phyloP scores from a whole-genome alignment of 2,329 filamentous ascomycete species.

The Tolypocladium sp. region DNA sequence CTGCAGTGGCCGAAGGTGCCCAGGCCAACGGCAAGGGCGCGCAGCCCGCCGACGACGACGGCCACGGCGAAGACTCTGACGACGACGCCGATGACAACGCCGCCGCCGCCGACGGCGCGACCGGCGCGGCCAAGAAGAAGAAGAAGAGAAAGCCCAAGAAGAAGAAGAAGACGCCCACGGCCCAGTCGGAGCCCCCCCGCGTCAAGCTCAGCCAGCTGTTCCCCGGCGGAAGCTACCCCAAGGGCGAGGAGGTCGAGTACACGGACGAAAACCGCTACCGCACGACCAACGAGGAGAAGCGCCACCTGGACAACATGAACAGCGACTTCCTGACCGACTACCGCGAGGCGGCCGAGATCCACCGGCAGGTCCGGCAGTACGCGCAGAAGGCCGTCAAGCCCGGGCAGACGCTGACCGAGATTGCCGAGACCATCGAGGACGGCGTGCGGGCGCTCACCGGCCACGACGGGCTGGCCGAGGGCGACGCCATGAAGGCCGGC shows the following conservation, averaged over 20 bases:
- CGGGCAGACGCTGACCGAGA: slow-evolving; percentile 70
- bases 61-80: slow-evolving; percentile 30
- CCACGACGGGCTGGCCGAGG: slow-evolving; percentile 67
- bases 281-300: slow-evolving; percentile 76
- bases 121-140: slow-evolving; percentile 30
- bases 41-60: slow-evolving; percentile 29
- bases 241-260: slow-evolving; percentile 72
- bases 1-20: slow-evolving; percentile 29
- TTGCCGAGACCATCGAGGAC: slow-evolving; percentile 81
- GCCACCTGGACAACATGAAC: slow-evolving; percentile 73
- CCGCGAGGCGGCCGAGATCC: slow-evolving; percentile 78
- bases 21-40: slow-evolving; percentile 29
- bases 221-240: slow-evolving; percentile 61
- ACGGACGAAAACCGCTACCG: slow-evolving; percentile 66
- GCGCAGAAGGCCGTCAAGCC: slow-evolving; percentile 74
- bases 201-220: slow-evolving; percentile 65
- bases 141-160: slow-evolving; percentile 81
- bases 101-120: slow-evolving; percentile 24
- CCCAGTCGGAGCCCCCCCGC: slow-evolving; percentile 65
- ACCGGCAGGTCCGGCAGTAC: slow-evolving; percentile 78
- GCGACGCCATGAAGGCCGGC: slow-evolving; percentile 68
- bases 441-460: slow-evolving; percentile 68
- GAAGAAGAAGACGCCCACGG: slow-evolving; percentile 68
- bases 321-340: slow-evolving; percentile 74
- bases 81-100: slow-evolving; percentile 37